These are phyloP conservation scores for Musa schizocarpa DNA, from an alignment of 176 grass and related monocot species.

Conservation along the genomic window DNA sequence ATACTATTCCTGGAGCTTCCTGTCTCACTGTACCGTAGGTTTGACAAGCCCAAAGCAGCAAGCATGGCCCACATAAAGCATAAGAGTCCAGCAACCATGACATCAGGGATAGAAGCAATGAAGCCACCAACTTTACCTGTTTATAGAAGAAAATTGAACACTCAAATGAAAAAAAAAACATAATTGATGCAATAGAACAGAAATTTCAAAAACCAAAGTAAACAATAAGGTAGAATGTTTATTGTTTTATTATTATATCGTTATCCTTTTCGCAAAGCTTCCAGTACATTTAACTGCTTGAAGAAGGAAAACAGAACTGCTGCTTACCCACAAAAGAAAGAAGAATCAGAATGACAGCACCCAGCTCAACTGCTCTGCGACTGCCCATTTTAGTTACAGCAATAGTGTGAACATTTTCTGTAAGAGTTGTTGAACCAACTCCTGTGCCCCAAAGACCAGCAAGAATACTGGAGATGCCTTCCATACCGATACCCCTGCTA, in stretches of 20 bases:
- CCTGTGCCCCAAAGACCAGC: conserved; percentile 94
- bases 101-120: conserved; percentile 93
- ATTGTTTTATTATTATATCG: background rate
- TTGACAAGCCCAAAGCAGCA: conserved; percentile 83
- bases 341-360: conserved; percentile 71
- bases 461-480: conserved; percentile 71
- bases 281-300: too few species aligned
- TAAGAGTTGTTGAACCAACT: conserved; percentile 76
- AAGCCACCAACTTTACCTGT: conserved; percentile 90
- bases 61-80: conserved; percentile 98
- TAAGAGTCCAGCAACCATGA: conserved; percentile 87
- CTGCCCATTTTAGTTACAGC: conserved; percentile 99
- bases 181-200: background rate
- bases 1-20: conserved; percentile 96
- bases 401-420: conserved; percentile 94
- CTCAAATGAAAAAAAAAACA: background rate
- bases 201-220: too few species aligned
- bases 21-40: conserved; percentile 86
- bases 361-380: conserved; percentile 76
- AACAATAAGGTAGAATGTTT: background rate
- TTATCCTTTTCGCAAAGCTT: too few species aligned
- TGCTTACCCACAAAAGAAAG: conserved; percentile 75
- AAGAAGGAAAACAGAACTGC: background rate
- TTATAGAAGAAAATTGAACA: background rate
- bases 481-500: conserved; percentile 87